A percentile compares a stretch with the other conserved stretches of the same genome.
phyloP scores from a whole-genome alignment of 139 green algal species.

The Chlamydomonas incerta region DNA sequence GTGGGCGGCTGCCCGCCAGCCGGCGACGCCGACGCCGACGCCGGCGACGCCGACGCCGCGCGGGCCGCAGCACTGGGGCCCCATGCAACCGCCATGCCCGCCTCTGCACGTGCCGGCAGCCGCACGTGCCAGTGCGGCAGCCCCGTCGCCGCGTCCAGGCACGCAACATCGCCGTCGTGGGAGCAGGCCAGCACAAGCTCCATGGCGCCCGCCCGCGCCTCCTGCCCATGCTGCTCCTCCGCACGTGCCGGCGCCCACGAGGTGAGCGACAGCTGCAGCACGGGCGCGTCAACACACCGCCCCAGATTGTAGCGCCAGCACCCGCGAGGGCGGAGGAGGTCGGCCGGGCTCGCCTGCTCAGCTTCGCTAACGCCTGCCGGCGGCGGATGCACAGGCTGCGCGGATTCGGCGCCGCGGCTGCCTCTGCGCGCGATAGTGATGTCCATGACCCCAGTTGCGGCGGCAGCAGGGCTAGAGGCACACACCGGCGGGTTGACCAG shows the following conservation, averaged over 20 bases:
- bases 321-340: not conserved
- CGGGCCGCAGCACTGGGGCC: not conserved
- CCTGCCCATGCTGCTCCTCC: not conserved
- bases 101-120: slow-evolving; percentile 32
- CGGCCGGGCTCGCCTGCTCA: not conserved
- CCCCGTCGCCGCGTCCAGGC: slow-evolving; percentile 20
- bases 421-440: too few relatives aligned
- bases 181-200: slow-evolving; percentile 22
- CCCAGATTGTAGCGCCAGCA: slow-evolving; percentile 36
- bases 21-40: not conserved
- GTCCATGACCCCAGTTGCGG: too few relatives aligned
- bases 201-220: not conserved
- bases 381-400: too few relatives aligned
- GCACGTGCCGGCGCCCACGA: too few relatives aligned
- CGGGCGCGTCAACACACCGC: slow-evolving; percentile 45
- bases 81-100: slow-evolving; percentile 22
- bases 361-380: too few relatives aligned
- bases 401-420: too few relatives aligned
- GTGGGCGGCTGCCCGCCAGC: too few relatives aligned
- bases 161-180: slow-evolving; percentile 45
- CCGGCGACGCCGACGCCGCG: not conserved
- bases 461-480: not conserved
- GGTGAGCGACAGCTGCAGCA: slow-evolving; percentile 22
- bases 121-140: slow-evolving; percentile 19
- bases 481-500: not conserved